Conservation (phyloP, 257 asterid species). For the Primulina tabacum region DNA sequence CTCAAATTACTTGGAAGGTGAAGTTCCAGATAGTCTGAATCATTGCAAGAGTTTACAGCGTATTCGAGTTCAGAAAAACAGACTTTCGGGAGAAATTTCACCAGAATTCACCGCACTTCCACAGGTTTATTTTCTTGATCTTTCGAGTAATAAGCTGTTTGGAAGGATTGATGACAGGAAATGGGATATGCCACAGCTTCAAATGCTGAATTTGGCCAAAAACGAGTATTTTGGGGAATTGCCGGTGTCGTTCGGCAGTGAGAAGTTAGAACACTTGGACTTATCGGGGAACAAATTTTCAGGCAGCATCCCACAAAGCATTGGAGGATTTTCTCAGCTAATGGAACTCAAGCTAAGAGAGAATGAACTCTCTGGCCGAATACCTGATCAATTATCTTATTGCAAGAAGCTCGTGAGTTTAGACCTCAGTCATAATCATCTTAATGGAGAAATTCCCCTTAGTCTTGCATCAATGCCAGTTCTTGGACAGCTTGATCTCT, state of each 20-base stretch:
- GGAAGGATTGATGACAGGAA: conserved; percentile 45
- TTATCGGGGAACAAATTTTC: conserved; percentile 59
- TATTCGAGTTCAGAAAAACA: conserved; percentile 62
- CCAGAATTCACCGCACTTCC: conserved; percentile 53
- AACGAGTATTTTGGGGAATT: conserved; percentile 50
- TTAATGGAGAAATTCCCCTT: conserved; percentile 53
- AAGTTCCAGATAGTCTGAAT: conserved; percentile 47
- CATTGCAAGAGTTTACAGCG: conserved; percentile 67
- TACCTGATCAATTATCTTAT: conserved; percentile 50
- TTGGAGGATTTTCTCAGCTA: conserved; percentile 48
- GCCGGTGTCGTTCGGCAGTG: conserved; percentile 56
- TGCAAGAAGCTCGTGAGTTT: conserved; percentile 71
- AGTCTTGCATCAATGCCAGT: conserved; percentile 65
- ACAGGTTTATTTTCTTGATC: conserved; percentile 62
- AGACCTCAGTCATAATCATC: conserved; percentile 61
- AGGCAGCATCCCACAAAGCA: conserved; percentile 44
- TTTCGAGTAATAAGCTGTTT: conserved; percentile 50
- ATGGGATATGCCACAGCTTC: conserved; percentile 79
- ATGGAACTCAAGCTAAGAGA: conserved; percentile 47
- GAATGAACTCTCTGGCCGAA: conserved; percentile 57
- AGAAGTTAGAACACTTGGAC: conserved; percentile 59
- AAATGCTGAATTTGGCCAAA: conserved; percentile 64
- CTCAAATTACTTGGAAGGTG: conserved; percentile 64
- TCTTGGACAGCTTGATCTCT: conserved; percentile 75
- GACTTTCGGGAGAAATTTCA: conserved; percentile 49